These are phyloP conservation scores for Hemisphaericaspora xylanilytica DNA, from an alignment of 1,139 yeast genomes.

Conservation along the genomic window DNA sequence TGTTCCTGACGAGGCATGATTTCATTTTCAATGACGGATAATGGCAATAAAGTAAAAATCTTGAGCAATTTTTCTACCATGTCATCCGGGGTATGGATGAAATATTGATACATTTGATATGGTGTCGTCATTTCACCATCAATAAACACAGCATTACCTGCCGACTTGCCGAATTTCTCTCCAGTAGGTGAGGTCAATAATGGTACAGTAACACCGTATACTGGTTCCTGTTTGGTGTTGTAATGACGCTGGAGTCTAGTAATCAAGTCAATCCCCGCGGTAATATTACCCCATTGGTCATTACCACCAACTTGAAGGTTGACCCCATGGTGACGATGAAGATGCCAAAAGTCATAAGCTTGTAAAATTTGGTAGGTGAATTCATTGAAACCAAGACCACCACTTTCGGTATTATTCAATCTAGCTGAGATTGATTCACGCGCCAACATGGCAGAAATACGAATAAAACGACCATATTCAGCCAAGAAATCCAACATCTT, in stretches of 20 bases:
- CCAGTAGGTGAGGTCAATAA: conserved; percentile 85
- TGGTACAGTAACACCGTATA: conserved; percentile 87
- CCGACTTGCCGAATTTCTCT: conserved; percentile 94
- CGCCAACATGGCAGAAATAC: conserved; percentile 84
- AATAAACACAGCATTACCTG: conserved; percentile 94
- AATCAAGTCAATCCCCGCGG: conserved; percentile 91
- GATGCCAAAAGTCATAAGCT: conserved; percentile 90
- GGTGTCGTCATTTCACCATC: conserved; percentile 72
- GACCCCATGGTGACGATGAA: conserved; percentile 59
- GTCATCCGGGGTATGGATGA: conserved; percentile 76
- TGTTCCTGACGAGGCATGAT: conserved; percentile 51
- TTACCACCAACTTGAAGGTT: conserved; percentile 90
- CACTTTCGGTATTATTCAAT: conserved; percentile 49
- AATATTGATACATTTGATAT: conserved; percentile 81
- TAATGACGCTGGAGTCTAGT: conserved; percentile 48
- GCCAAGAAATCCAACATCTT: conserved; percentile 76
- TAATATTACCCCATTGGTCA: conserved; percentile 98
- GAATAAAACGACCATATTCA: conserved; percentile 71
- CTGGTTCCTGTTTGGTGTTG: conserved; percentile 18
- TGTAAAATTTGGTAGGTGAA: conserved; percentile 90
- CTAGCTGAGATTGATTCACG: conserved; percentile 85
- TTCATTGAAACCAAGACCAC: conserved; percentile 89
- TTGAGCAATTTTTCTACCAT: conserved; percentile 68
- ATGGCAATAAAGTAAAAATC: conserved; percentile 76
- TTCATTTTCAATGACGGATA: conserved; percentile 49